Evolutionary conservation across 2,329 filamentous ascomycete species (phyloP).

Genomic region (Fulvia fulva): DNA sequence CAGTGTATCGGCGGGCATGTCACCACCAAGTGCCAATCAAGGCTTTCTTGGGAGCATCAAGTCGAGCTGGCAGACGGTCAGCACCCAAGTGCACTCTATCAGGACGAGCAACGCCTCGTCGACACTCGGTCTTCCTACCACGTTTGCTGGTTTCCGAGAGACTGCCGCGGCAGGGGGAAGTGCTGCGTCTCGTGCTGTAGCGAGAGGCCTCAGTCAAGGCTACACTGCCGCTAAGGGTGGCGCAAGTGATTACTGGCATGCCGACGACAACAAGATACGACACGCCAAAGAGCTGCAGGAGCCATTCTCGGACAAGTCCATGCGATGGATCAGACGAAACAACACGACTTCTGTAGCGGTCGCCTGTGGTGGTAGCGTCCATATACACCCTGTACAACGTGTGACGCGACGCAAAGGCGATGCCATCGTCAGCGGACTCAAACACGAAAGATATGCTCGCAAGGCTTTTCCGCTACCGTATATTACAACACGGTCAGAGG

Average conservation of each 20-base stretch:
- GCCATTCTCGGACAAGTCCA: conserved; percentile 50
- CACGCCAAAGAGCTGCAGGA: conserved; percentile 51
- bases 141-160: conserved; percentile 31
- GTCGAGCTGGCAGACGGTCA: conserved; percentile 42
- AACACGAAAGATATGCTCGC: conserved; percentile 27
- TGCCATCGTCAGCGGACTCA: conserved; percentile 49
- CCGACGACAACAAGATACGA: conserved; percentile 69
- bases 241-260: conserved; percentile 68
- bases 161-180: conserved; percentile 46
- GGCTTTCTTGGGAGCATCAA: conserved; percentile 29
- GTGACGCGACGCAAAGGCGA: conserved; percentile 38
- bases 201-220: conserved; percentile 69
- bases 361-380: conserved; percentile 62
- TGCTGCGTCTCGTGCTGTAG: conserved; percentile 63
- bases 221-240: conserved; percentile 67
- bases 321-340: conserved; percentile 62
- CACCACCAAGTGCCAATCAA: conserved; percentile 29
- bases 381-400: conserved; percentile 60
- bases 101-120: conserved; percentile 20
- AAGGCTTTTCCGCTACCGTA: conserved; percentile 24
- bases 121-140: conserved; percentile 26
- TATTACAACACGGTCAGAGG: conserved; percentile 18
- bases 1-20: conserved; percentile 31
- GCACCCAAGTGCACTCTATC: conserved; percentile 32
- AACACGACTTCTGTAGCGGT: conserved; percentile 62